Evolutionary conservation across 192 early-diverging fungal genomes (phyloP).

Genomic region (Anaeromyces robustus): DNA sequence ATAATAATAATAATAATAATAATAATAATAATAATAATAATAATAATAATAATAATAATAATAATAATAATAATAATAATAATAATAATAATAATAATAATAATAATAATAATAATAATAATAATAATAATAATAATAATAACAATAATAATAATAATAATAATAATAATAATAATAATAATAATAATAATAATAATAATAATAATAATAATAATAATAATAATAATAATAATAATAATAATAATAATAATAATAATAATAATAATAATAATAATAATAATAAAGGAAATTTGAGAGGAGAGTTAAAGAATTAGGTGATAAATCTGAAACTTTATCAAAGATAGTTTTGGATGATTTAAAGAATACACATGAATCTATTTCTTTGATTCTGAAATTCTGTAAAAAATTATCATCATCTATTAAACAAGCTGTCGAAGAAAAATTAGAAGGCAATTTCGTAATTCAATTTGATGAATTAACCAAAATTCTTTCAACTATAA

Average conservation of each 20-base stretch:
- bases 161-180: too few species aligned
- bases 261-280: not conserved
- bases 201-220: not conserved
- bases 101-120: too few species aligned
- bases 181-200: not conserved
- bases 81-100: not conserved
- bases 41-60: too few species aligned
- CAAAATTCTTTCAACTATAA: not conserved
- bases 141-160: not conserved
- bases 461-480: not conserved
- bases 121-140: not conserved
- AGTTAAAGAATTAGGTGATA: not conserved
- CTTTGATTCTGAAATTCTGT: not conserved
- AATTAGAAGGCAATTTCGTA: not conserved
- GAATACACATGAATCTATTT: not conserved
- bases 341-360: not conserved
- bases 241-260: not conserved
- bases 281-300: not conserved
- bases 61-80: not conserved
- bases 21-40: not conserved
- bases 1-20: not conserved
- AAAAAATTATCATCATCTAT: not conserved
- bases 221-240: too few species aligned
- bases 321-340: not conserved
- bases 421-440: not conserved